phyloP scores from a whole-genome alignment of 306 rosid genomes.

The Glycyrrhiza uralensis region DNA sequence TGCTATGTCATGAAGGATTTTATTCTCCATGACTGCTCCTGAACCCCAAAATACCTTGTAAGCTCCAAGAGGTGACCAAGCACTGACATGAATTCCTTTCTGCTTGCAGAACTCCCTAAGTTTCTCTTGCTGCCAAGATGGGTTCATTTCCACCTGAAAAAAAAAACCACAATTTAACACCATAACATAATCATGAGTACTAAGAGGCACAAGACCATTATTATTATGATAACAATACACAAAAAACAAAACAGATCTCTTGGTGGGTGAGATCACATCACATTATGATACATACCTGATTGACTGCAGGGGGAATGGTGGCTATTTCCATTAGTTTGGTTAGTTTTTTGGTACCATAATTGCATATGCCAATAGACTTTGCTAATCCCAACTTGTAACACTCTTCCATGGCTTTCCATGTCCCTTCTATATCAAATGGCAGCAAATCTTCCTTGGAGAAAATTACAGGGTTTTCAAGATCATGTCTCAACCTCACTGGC shows the following conservation, averaged over 20 bases:
- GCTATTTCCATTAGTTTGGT: conserved; percentile 37
- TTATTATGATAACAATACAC: neutral
- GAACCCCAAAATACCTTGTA: conserved; percentile 46
- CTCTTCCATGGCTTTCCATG: conserved; percentile 57
- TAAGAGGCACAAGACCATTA: neutral
- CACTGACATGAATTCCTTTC: conserved; percentile 51
- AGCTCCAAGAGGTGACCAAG: conserved; percentile 56
- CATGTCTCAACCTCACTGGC: conserved; percentile 51
- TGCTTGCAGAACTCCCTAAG: conserved; percentile 39
- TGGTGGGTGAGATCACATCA: neutral
- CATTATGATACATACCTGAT: conserved; percentile 36
- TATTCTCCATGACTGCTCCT: conserved; percentile 48
- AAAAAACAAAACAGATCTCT: neutral
- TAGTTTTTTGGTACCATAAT: conserved; percentile 42
- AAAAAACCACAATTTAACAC: neutral
- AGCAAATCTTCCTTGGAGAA: conserved; percentile 42
- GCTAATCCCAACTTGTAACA: conserved; percentile 45
- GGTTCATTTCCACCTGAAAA: conserved; percentile 49
- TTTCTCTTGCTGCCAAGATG: conserved; percentile 51
- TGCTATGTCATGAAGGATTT: conserved; percentile 45
- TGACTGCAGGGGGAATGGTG: conserved; percentile 43
- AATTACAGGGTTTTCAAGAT: conserved; percentile 22
- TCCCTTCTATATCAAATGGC: conserved; percentile 54
- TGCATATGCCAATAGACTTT: conserved; percentile 48
- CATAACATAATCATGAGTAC: neutral